Base-by-base conservation (phyloP, 2,329 filamentous ascomycete genomes). In the Zarea fungicola region DNA sequence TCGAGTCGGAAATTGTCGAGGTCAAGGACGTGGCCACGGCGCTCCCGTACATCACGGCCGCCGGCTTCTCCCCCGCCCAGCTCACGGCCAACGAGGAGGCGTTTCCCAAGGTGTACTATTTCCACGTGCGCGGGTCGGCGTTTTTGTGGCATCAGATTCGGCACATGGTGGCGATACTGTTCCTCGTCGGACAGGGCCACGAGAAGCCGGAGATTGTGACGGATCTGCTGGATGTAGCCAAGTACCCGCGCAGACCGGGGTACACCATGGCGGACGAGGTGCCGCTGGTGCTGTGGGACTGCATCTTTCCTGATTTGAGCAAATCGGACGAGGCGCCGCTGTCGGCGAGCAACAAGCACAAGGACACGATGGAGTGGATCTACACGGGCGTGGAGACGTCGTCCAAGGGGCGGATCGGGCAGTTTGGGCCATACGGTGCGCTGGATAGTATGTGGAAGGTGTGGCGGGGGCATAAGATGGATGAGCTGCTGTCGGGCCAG, bases 71-170 rank as follows among this genome's bases (percentile, higher is more conserved):
- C 31, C 61, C 50, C 47, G 53, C 58, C 18, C 54, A 28, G 49
- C 28, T 52, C 22, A 31, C 46, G 16, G 52, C 44, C 2, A 50
- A 51, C 5, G 53, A 31, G 6, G 58, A 50, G 0, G 53, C 51
- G 6, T 61, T 67, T 47, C 77, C 83, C 6, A 87, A 89, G 61
- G 78, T 96, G 13, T 97, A 95, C 70, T 84, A 85, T 53, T 95
- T 99, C 67, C 84, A 85, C 50, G 83, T 99, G 34, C 83, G 91
- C 57, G 93, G 93, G 18, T 90, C 87, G 7, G 93, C 91, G 2
- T 99, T 99, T 67, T 71, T 99, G 40, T 99, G 93, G 93, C 93
- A 99, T 69, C 93, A 99, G 70, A 95, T 99, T 57, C 84, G 93
- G 21, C 89, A 92, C 71, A 91, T 99, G 81, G 84, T 95, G n/a